Evolutionary conservation across 352 stramenopile species (phyloP), one percentile per base, ranked within the genome.

Genomic region (Pythium utonaiense): DNA sequence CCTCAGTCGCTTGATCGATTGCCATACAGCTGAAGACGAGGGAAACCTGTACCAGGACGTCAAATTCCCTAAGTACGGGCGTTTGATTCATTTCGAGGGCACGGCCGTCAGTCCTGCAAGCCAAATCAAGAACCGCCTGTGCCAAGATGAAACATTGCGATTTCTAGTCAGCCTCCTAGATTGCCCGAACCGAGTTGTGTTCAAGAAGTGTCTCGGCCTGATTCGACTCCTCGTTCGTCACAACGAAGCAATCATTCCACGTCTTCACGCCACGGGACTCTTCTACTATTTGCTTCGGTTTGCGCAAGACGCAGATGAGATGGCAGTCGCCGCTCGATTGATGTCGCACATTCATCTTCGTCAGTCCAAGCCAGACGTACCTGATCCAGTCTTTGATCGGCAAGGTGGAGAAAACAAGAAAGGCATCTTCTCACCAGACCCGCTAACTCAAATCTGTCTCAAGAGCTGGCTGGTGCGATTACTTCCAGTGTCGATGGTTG

Each of bases 221-320:
- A 87, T 95, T 73, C 73, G 81, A 6, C 70, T 93, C 30, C 77
- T 95, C 7, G 83, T 95, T 50, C 78, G 84, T 14, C 85, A 94
- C 69, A 93, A 95, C 47, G 83, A 92, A 55, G 65, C 82, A 27
- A 88, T 93, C 49, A 92, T 95, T 27, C 86, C 83, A 16, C 87
- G 78, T 53, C 74, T 95, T 0, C 84, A 95, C 45, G 80, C 82
- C 1, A 93, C 86, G 5, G 86, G 86, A 6, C 78, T 95, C 6
- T 95, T 95, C 66, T 95, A 95, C 50, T 95, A 93, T 51, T 66
- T 95, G 40, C 74, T 95, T 28, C 78, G 80, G 3, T 93, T 91
- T 47, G 72, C 86, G 7, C 69, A 87, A 45, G 84, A 93, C 61
- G 80, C 88, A 21, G 83, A 93, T 34, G 86, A 95, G 47, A 95